Evolutionary conservation across 371 early-diverging fungal species (phyloP).

Genomic region (Actinomucor elegans): DNA sequence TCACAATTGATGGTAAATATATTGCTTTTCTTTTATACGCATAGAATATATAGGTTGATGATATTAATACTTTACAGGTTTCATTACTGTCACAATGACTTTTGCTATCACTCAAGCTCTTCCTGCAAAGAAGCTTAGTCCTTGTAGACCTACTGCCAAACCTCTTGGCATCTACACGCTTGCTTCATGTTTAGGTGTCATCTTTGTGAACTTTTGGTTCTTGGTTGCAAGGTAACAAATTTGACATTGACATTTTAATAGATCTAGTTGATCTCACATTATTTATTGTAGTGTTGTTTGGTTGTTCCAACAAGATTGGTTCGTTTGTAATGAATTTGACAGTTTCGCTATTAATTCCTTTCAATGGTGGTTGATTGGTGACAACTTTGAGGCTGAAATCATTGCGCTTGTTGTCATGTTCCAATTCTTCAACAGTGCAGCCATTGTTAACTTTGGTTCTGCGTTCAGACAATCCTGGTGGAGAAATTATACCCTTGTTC

Average conservation of each 20-base stretch:
- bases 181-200: conserved; percentile 65
- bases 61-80: no score
- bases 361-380: conserved; percentile 81
- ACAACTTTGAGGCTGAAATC: conserved; percentile 74
- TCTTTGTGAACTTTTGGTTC: conserved; percentile 71
- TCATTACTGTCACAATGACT: conserved; percentile 65
- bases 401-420: conserved; percentile 64
- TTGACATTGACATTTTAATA: no score
- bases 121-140: conserved; percentile 58
- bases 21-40: no score
- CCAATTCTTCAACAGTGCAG: conserved; percentile 71
- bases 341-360: conserved; percentile 63
- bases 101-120: conserved; percentile 70
- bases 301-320: conserved; percentile 68
- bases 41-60: no score
- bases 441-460: conserved; percentile 72
- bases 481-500: conserved; percentile 61
- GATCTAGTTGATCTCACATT: no score
- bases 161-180: conserved; percentile 74
- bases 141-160: conserved; percentile 75
- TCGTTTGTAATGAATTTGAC: conserved; percentile 78
- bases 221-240: conserved; percentile 13
- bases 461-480: conserved; percentile 64
- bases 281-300: conserved; percentile 46
- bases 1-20: no score